These are phyloP conservation scores for Termitomyces sp. DNA, from an alignment of 768 basidiomycete genomes.

Conservation along the genomic window DNA sequence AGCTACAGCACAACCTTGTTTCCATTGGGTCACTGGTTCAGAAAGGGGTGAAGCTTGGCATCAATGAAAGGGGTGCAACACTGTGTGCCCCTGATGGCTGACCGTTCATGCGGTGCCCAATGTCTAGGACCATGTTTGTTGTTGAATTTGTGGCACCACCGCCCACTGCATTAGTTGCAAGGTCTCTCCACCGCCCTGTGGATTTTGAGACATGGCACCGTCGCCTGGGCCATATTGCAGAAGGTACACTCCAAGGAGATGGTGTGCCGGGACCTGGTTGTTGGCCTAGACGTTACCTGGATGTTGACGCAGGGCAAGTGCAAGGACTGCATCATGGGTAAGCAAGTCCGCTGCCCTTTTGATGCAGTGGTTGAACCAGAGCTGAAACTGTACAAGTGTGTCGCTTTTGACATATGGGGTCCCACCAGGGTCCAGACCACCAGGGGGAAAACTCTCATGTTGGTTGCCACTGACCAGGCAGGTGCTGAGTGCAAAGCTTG, in stretches of 20 bases:
- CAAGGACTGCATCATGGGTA: not conserved
- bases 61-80: not conserved
- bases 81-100: not conserved
- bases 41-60: not conserved
- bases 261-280: not conserved
- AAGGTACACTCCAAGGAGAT: not conserved
- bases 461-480: no score
- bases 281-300: not conserved
- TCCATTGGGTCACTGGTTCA: not conserved
- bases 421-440: no score
- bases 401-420: not conserved
- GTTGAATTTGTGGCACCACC: not conserved
- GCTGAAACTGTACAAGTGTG: not conserved
- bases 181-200: not conserved
- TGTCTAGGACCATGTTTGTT: not conserved
- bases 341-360: not conserved
- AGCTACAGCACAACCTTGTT: not conserved
- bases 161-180: not conserved
- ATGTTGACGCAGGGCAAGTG: not conserved
- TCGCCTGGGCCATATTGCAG: not conserved
- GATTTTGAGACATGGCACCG: not conserved
- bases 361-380: not conserved
- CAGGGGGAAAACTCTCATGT: no score
- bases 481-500: no score
- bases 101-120: not conserved